These are phyloP conservation scores for Aureobasidium sp. DNA, from an alignment of 2,329 filamentous ascomycete species.

Conservation along the genomic window DNA sequence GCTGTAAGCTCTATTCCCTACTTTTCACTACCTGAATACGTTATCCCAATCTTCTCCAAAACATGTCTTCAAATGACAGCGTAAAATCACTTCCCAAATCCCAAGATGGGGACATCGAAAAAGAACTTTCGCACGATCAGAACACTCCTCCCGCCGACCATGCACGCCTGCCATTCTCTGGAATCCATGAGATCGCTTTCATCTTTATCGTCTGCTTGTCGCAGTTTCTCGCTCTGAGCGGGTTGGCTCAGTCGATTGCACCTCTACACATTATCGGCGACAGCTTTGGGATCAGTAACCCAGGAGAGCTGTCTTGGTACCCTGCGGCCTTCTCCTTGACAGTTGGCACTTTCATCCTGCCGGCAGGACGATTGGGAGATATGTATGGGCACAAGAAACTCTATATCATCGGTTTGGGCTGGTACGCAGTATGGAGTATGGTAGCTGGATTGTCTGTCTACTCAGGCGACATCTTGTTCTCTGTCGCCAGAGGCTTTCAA, in stretches of 20 bases:
- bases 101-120: not conserved
- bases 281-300: conserved; percentile 33
- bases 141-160: not conserved
- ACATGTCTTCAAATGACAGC: not conserved
- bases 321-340: conserved; percentile 39
- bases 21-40: too few relatives aligned
- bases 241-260: conserved; percentile 23
- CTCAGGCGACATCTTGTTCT: conserved; percentile 31
- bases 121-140: not conserved
- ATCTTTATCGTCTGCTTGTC: conserved; percentile 9
- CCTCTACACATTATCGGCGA: conserved; percentile 40
- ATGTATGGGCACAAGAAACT: conserved; percentile 37
- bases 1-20: too few relatives aligned
- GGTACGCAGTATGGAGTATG: conserved; percentile 33
- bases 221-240: conserved; percentile 13
- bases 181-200: not conserved
- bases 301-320: conserved; percentile 39
- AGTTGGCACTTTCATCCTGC: conserved; percentile 39
- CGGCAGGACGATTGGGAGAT: conserved; percentile 37
- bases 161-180: not conserved
- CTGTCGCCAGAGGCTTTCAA: conserved; percentile 25
- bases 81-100: not conserved
- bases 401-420: conserved; percentile 34
- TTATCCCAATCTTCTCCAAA: not conserved
- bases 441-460: conserved; percentile 31